phyloP scores from a whole-genome alignment of 2,329 filamentous ascomycete genomes.

The Aspergillus awamori region DNA sequence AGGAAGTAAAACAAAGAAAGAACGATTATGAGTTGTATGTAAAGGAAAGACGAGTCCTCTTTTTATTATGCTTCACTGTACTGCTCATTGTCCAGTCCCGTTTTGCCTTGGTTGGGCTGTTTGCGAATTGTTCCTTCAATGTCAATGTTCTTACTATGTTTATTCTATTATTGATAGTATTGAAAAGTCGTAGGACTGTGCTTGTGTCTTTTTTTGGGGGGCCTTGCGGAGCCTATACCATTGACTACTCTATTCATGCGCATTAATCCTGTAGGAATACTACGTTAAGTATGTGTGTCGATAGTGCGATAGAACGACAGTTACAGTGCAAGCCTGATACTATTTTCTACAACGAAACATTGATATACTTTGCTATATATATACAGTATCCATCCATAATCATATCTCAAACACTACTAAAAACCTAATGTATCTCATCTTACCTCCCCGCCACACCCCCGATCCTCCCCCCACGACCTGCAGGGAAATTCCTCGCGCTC shows the following conservation, averaged over 20 bases:
- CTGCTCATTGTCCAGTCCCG: not conserved
- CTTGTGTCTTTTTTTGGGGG: not conserved
- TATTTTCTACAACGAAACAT: no score
- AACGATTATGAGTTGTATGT: conserved; percentile 18
- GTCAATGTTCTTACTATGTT: conserved; percentile 24
- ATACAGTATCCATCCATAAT: no score
- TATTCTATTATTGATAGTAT: conserved; percentile 2
- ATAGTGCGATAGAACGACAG: no score
- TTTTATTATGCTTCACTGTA: conserved; percentile 8
- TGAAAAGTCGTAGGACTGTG: not conserved
- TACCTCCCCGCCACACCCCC: conserved; percentile 21
- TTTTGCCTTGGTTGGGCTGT: conserved; percentile 1
- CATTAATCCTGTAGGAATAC: no score
- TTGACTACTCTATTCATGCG: no score
- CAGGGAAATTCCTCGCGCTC: conserved; percentile 64
- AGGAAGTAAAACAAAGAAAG: not conserved
- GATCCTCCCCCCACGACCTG: conserved; percentile 33
- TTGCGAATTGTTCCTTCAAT: conserved; percentile 15
- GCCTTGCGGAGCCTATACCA: no score
- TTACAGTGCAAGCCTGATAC: no score
- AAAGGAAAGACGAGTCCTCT: conserved; percentile 5
- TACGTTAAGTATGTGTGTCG: no score
- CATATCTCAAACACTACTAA: no score
- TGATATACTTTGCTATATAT: no score
- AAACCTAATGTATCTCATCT: not conserved